Evolutionary conservation across 1,284 basidiomycete genomes (phyloP).

Genomic region (Ceratobasidium sp.): DNA sequence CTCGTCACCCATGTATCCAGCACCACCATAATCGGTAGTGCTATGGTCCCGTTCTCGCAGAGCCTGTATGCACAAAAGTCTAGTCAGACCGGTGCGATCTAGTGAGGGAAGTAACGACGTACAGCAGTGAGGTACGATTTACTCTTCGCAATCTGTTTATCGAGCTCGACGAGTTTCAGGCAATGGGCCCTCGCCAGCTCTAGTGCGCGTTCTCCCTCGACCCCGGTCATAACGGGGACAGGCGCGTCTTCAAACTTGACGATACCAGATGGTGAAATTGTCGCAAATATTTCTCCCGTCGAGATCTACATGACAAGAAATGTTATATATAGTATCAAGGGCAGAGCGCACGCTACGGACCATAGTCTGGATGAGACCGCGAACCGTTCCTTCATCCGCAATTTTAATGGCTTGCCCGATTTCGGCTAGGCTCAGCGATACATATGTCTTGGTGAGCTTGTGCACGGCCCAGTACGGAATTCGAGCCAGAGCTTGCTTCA

Average conservation of each 20-base stretch:
- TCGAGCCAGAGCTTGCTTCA: conserved; percentile 71
- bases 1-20: conserved; percentile 40
- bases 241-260: conserved; percentile 72
- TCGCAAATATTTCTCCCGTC: conserved; percentile 72
- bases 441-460: conserved; percentile 81
- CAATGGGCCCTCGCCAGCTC: conserved; percentile 44
- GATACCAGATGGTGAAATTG: conserved; percentile 71
- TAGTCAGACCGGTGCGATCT: background rate
- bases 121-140: conserved; percentile 43
- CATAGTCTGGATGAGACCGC: conserved; percentile 75
- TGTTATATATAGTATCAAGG: background rate
- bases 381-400: conserved; percentile 61
- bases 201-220: conserved; percentile 48
- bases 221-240: conserved; percentile 42
- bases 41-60: conserved; percentile 40
- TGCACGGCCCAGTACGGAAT: conserved; percentile 80
- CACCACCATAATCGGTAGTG: conserved; percentile 18
- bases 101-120: background rate
- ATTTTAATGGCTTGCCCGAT: conserved; percentile 70
- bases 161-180: conserved; percentile 44
- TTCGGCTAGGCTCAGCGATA: conserved; percentile 76
- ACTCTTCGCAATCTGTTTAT: conserved; percentile 48
- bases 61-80: background rate
- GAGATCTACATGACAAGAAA: conserved; percentile 66
- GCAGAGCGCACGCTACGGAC: conserved; percentile 59